These are phyloP conservation scores for Tremella mesenterica DNA, from an alignment of 768 basidiomycete species.

Conservation along the genomic window DNA sequence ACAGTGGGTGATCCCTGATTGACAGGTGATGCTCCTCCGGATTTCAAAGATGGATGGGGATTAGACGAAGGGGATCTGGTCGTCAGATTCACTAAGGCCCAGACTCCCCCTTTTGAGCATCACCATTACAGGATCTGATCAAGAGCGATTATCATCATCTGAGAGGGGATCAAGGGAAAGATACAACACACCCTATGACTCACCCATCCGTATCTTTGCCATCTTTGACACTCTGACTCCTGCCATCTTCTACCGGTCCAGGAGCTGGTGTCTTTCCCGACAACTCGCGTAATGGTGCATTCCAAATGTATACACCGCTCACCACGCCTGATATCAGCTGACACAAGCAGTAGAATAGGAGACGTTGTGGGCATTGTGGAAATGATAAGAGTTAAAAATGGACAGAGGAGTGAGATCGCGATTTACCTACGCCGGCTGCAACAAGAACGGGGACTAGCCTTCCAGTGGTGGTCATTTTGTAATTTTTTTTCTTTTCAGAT, in stretches of 20 bases:
- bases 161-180: not conserved
- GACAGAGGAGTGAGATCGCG: not conserved
- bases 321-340: slow-evolving; percentile 23
- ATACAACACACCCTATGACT: slow-evolving; percentile 6
- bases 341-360: not conserved
- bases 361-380: not conserved
- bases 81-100: no score
- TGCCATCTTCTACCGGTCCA: slow-evolving; percentile 13
- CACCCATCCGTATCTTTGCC: slow-evolving; percentile 21
- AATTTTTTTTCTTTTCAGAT: no score
- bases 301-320: slow-evolving; percentile 37
- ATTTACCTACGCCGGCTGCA: slow-evolving; percentile 29
- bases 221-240: slow-evolving; percentile 30
- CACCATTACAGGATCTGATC: not conserved
- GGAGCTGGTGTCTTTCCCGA: slow-evolving; percentile 21
- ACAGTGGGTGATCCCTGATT: slow-evolving; percentile 19
- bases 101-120: no score
- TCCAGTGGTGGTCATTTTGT: slow-evolving; percentile 5
- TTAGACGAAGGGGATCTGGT: slow-evolving; percentile 6
- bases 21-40: slow-evolving; percentile 33
- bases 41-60: slow-evolving; percentile 27
- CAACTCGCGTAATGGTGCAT: slow-evolving; percentile 33
- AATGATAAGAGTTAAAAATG: not conserved
- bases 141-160: not conserved
- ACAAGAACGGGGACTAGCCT: slow-evolving; percentile 22